Percentiles rank a stretch among this genome's conserved stretches.
Conservation (phyloP, 345 rosid species). For the Eucalyptus victrix region DNA sequence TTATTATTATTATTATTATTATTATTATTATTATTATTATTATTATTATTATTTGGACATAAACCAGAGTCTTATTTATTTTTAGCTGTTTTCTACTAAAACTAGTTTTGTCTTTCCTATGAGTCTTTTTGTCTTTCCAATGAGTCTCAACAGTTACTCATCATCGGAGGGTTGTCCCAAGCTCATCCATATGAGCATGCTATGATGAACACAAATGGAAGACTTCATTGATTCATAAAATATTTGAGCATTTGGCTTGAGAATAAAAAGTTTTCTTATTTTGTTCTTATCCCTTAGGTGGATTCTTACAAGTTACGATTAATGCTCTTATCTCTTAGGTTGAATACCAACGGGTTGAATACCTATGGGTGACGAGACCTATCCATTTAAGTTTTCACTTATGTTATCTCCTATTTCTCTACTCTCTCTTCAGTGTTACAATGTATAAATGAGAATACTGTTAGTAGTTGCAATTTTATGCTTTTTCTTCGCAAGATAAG, state of each 20-base stretch:
- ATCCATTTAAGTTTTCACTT: neutral
- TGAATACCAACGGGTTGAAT: too few species aligned
- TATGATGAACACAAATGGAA: neutral
- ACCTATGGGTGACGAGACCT: too few species aligned
- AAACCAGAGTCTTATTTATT: too few species aligned
- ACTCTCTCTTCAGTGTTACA: neutral
- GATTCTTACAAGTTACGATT: neutral
- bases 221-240: neutral
- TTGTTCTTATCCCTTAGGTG: neutral
- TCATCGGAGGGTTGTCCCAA: neutral
- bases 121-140: too few species aligned
- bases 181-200: neutral
- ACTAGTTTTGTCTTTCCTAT: neutral
- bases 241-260: neutral
- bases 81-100: too few species aligned
- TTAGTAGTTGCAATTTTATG: neutral
- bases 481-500: neutral
- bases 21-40: too few species aligned
- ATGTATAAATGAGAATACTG: neutral
- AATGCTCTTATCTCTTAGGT: neutral
- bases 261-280: neutral
- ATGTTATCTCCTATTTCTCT: neutral
- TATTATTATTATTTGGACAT: too few species aligned
- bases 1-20: too few species aligned
- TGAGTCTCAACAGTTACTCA: neutral